Evolutionary conservation across 2,329 filamentous ascomycete species (phyloP).

Genomic region (Paramyrothecium roridum): DNA sequence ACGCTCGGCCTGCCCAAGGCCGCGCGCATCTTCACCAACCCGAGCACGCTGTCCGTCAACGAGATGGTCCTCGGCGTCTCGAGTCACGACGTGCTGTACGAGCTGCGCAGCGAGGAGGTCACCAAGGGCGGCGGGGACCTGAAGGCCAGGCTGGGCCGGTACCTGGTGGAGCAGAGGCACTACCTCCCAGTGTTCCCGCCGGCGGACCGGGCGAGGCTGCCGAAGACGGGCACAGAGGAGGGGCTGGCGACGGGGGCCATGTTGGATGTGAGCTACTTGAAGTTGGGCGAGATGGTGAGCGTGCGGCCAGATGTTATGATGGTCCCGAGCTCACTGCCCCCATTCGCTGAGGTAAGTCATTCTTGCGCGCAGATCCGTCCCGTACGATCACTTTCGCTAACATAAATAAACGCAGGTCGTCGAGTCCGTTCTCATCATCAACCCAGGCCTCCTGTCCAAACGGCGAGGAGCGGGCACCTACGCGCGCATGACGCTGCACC

Average conservation of each 20-base stretch:
- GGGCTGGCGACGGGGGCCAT: slow-evolving; percentile 68
- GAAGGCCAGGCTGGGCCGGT: slow-evolving; percentile 68
- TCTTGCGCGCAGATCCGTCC: too few species aligned
- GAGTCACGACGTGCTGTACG: slow-evolving; percentile 79
- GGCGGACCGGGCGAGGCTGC: slow-evolving; percentile 62
- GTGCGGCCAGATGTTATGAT: slow-evolving; percentile 83
- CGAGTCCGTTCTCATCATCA: slow-evolving; percentile 84
- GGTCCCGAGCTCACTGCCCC: slow-evolving; percentile 75
- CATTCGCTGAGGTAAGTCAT: slow-evolving; percentile 78
- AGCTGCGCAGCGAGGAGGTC: slow-evolving; percentile 73
- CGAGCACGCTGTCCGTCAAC: slow-evolving; percentile 85
- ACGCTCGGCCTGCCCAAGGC: slow-evolving; percentile 78
- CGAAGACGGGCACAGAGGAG: slow-evolving; percentile 59
- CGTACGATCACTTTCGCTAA: too few species aligned
- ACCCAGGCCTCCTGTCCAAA: slow-evolving; percentile 85
- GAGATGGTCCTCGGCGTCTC: slow-evolving; percentile 80
- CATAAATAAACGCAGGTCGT: slow-evolving; percentile 65
- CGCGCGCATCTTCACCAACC: slow-evolving; percentile 79
- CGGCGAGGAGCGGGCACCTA: slow-evolving; percentile 81
- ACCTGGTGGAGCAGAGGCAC: slow-evolving; percentile 85
- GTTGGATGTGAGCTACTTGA: slow-evolving; percentile 80
- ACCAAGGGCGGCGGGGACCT: slow-evolving; percentile 41
- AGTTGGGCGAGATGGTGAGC: slow-evolving; percentile 86
- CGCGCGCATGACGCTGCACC: slow-evolving; percentile 72
- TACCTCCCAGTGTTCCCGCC: slow-evolving; percentile 90